A percentile compares a stretch with the other conserved stretches of the same genome.
phyloP scores from a whole-genome alignment of 2,329 filamentous ascomycete genomes.

The Paracoccidioides lutzii region DNA sequence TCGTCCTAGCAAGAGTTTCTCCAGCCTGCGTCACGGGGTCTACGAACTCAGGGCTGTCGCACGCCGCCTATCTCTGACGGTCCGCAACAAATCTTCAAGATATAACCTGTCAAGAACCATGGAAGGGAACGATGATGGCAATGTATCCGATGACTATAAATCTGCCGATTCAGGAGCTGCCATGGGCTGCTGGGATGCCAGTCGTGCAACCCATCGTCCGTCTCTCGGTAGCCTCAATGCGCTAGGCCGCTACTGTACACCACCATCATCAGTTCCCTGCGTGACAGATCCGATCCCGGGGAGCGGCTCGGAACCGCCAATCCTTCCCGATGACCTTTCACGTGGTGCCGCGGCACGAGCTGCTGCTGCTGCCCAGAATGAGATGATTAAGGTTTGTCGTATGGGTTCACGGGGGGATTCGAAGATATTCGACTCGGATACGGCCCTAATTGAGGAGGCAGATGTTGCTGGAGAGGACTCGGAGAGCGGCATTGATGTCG shows the following conservation, averaged over 20 bases:
- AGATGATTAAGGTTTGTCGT: slow-evolving; percentile 23
- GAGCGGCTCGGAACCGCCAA: slow-evolving; percentile 25
- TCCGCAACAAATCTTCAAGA: slow-evolving; percentile 21
- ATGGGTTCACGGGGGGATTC: slow-evolving; percentile 15
- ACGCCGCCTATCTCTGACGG: slow-evolving; percentile 28
- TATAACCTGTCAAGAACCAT: slow-evolving; percentile 1
- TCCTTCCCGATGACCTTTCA: slow-evolving; percentile 28
- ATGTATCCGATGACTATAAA: slow-evolving; percentile 7
- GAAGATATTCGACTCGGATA: slow-evolving; percentile 14
- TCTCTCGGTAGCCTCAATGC: slow-evolving; percentile 25
- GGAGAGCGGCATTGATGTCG: slow-evolving; percentile 39
- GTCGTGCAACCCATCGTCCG: slow-evolving; percentile 23
- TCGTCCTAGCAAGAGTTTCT: slow-evolving; percentile 28
- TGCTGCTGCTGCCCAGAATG: slow-evolving; percentile 39
- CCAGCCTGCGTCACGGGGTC: slow-evolving; percentile 29
- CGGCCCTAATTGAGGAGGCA: slow-evolving; percentile 13
- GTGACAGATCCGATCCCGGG: slow-evolving; percentile 24
- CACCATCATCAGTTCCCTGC: background rate
- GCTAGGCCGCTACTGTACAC: slow-evolving; percentile 21
- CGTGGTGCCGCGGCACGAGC: slow-evolving; percentile 35
- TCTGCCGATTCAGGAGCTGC: slow-evolving; percentile 15
- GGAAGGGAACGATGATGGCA: background rate
- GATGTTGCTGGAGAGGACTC: slow-evolving; percentile 27
- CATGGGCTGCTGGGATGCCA: slow-evolving; percentile 16
- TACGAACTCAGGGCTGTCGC: slow-evolving; percentile 30